Evolutionary conservation across 495 filamentous ascomycete genomes (phyloP).

Genomic region (Sordaria brevicollis): DNA sequence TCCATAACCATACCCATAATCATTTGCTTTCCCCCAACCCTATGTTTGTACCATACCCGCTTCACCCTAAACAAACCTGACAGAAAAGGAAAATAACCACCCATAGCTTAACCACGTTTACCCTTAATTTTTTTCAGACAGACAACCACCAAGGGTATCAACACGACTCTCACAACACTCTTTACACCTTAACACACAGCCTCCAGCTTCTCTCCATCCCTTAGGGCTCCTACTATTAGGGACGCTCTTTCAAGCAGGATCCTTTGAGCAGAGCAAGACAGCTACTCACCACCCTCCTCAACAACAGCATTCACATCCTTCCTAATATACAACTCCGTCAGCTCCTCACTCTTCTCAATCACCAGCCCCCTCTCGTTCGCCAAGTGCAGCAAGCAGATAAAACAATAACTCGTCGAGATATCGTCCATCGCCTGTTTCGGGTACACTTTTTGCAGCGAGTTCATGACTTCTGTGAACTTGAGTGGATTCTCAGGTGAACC

Average conservation of each 20-base stretch:
- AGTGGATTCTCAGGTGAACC: constrained; percentile 21
- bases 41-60: not conserved
- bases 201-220: no score
- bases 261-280: no score
- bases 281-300: constrained; percentile 21
- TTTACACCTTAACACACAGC: no score
- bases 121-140: not conserved
- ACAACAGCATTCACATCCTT: constrained; percentile 48
- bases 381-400: constrained; percentile 91
- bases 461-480: constrained; percentile 86
- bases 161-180: not conserved
- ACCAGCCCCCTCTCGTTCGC: constrained; percentile 95
- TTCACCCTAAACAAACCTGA: not conserved
- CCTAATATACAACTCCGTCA: constrained; percentile 46
- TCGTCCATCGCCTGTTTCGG: constrained; percentile 74
- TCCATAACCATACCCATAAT: not conserved
- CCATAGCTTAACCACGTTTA: not conserved
- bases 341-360: constrained; percentile 45
- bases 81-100: not conserved
- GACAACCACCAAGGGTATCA: not conserved
- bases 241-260: no score
- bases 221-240: no score
- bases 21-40: not conserved
- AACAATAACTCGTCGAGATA: constrained; percentile 94
- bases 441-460: constrained; percentile 76